Evolutionary conservation across 129 eudicot genomes (phyloP).

Genomic region (Tagetes erecta): DNA sequence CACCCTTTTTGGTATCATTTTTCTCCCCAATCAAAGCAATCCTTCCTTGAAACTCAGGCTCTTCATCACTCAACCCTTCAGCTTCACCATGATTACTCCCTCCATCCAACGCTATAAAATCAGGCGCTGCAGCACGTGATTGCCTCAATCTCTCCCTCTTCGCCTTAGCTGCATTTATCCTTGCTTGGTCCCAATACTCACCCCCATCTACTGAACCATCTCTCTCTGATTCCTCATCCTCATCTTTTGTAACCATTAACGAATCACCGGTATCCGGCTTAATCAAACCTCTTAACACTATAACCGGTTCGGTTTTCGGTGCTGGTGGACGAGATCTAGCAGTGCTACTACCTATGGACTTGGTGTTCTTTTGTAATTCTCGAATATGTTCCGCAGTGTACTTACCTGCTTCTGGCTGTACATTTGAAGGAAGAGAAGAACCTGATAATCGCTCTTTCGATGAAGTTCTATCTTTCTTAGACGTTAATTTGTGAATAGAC

Average conservation of each 20-base stretch:
- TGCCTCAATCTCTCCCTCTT: constrained; percentile 66
- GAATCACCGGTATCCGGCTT: constrained; percentile 39
- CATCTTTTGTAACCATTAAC: neutral
- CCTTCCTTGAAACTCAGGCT: constrained; percentile 83
- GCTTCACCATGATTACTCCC: constrained; percentile 95
- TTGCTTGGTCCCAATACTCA: constrained; percentile 49
- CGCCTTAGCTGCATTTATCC: constrained; percentile 58
- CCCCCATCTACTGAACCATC: constrained; percentile 12
- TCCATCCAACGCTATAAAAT: constrained; percentile 73
- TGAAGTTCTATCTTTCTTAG: constrained; percentile 50
- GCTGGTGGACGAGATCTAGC: constrained; percentile 34
- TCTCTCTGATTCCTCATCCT: constrained; percentile 19
- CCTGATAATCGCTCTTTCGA: constrained; percentile 4
- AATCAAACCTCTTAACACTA: constrained; percentile 63
- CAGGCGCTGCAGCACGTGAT: constrained; percentile 69
- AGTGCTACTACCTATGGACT: constrained; percentile 47
- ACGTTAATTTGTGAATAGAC: constrained; percentile 59
- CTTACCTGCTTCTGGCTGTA: constrained; percentile 83
- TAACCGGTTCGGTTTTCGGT: constrained; percentile 49
- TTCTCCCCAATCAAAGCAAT: constrained; percentile 82
- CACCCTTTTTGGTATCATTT: constrained; percentile 63
- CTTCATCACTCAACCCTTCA: constrained; percentile 96
- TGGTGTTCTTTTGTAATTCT: constrained; percentile 83
- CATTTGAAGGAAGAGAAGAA: constrained; percentile 58
- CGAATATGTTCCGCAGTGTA: constrained; percentile 83